Base-by-base conservation (phyloP, 2,329 filamentous ascomycete species). In the Fusarium proliferatum region DNA sequence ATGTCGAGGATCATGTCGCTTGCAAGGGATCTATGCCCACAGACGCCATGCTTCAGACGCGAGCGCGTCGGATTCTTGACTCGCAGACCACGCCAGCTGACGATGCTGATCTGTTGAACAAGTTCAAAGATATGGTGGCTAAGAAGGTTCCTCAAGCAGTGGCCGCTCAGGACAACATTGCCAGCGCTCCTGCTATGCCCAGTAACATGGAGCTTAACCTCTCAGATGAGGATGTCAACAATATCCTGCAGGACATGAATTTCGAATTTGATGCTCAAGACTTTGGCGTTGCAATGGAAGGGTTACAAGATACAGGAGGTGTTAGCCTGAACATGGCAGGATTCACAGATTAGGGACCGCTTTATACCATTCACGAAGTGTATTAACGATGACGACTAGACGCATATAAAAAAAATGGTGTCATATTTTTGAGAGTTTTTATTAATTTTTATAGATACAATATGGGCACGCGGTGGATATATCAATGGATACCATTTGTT, bases 71-170 rank as follows among this genome's bases (percentile, higher is more conserved):
- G 55, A 86, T 91, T 49, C 76, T 89, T 60, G 81, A 84, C 6
- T 79, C 83, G 36, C 76, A 82, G 9, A 76, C 74, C 9, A 91
- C 89, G 3, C 81, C 89, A 11, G 89, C 88, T 1, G 89, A 91
- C 52, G 88, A 91, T 73, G 73, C 78, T 1, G 81, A 84, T 5
- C 79, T 91, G 23, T 78, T 91, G 58, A 82, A 79, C 28, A 89
- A 87, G 77, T 91, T 91, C 81, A 88, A 86, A 80, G 79, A 80
- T 3, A 82, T 86, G 75, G 81, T 88, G 72, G 71, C 75, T 42
- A 75, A 77, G 43, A 81, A 80, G 61, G 51, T 79, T 19, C 71
- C 79, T 16, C 62, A 71, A 11, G 70, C 68, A 21, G 49, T 63
- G 15, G 60, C 73, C 12, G 51, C 72, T 5, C 64, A 72, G 11